A percentile compares a stretch with the other conserved stretches of the same genome.
Conservation (phyloP, 495 filamentous ascomycete genomes). For the Choiromyces venosus region DNA sequence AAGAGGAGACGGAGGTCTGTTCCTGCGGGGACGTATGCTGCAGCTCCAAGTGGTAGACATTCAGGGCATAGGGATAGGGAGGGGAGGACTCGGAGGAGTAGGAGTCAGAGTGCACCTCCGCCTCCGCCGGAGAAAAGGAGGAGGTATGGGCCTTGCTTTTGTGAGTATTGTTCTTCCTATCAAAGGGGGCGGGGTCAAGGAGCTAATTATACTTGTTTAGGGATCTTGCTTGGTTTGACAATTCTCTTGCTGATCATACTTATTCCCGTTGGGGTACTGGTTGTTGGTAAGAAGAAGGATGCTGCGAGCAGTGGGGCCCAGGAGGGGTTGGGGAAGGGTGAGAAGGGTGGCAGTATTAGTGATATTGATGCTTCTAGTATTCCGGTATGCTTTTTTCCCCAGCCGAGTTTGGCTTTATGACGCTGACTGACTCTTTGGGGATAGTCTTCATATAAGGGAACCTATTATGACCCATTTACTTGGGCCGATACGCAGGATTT, state of each 20-base stretch:
- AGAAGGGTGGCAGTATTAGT: slow-evolving; percentile 23
- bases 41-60: slow-evolving; percentile 9
- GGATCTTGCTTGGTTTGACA: slow-evolving; percentile 45
- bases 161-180: slow-evolving; percentile 15
- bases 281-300: slow-evolving; percentile 52
- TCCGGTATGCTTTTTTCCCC: slow-evolving; percentile 19
- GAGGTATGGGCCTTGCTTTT: slow-evolving; percentile 40
- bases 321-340: slow-evolving; percentile 19
- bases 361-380: slow-evolving; percentile 34
- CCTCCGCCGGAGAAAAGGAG: slow-evolving; percentile 40
- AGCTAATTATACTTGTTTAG: slow-evolving; percentile 15
- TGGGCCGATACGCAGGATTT: slow-evolving; percentile 92
- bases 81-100: slow-evolving; percentile 24
- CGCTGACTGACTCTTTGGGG: slow-evolving; percentile 40
- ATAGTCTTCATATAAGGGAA: slow-evolving; percentile 54
- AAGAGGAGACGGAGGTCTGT: slow-evolving; percentile 28
- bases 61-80: slow-evolving; percentile 14
- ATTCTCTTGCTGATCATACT: slow-evolving; percentile 56
- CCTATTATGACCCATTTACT: slow-evolving; percentile 79
- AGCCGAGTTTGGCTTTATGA: background rate
- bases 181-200: background rate
- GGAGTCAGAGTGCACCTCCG: slow-evolving; percentile 26
- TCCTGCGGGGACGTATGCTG: background rate
- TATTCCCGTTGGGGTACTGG: slow-evolving; percentile 57
- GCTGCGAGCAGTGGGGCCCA: slow-evolving; percentile 8